Base-by-base conservation (phyloP, 352 stramenopile genomes). In the Aphanomyces euteiches region DNA sequence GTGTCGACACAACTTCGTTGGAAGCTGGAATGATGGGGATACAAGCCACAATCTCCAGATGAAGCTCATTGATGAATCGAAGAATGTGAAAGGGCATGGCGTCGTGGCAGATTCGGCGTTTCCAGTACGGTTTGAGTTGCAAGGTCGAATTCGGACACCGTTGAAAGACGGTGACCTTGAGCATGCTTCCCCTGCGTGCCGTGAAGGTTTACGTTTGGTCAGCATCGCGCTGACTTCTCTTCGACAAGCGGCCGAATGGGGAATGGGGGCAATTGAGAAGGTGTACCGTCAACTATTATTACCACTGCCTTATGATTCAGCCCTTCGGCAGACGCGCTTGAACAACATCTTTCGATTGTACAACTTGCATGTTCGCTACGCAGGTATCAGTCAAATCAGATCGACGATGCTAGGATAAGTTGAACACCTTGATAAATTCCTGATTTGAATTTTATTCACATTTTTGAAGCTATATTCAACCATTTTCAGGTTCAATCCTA, bases 1-100 rank as follows among this genome's bases (percentile, higher is more conserved):
- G 72, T n/a, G 4, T 3, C 57, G 59, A 8, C 66, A 73, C 41
- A 73, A 73, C 17, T 76, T 47, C 39, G 56, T 53, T 1, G 72
- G 66, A 1, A 67, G 58, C 19, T n/a, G n/a, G n/a, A n/a, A n/a
- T n/a, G n/a, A n/a, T n/a, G 28, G 43, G 7, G 66, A 58, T 28
- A 58, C 50, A 19, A 58, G 50, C 17, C 50, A 37, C 21, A 17
- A 36, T 58, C 21, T 58, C 13, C 50, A 58, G 50, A 19, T 19
- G 17, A 19, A 8, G 7, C 50, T 58, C 8, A 19, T 19, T 8
- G 15, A 58, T 28, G 17, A 7, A 3, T 12, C 17, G 17, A 12
- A 12, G 1, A 19, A 13, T 19, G 50, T 12, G 50, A 7, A 8
- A 2, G 50, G 50, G 17, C 50, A 58, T 28, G 50, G 50, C 36